These are phyloP conservation scores for Scedosporium dehoogii DNA, from an alignment of 2,329 filamentous ascomycete genomes.

Conservation along the genomic window DNA sequence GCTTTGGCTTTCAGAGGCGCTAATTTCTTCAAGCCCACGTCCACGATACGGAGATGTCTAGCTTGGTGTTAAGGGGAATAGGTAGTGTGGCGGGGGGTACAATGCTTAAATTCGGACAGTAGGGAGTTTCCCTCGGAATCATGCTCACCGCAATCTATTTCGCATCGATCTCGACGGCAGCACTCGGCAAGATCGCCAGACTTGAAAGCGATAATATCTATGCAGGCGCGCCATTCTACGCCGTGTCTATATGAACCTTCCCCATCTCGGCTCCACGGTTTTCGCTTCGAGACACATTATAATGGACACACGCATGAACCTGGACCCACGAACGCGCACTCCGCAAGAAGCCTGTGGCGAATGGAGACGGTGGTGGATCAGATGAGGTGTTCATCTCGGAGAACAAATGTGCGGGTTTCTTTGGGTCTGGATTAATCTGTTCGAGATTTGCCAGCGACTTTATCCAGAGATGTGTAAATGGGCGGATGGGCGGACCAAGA, in stretches of 20 bases:
- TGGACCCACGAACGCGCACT: not conserved
- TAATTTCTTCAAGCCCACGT: not conserved
- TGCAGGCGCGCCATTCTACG: not conserved
- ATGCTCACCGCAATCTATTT: slow-evolving; percentile 1
- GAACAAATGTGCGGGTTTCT: not conserved
- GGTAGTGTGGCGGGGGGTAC: not conserved
- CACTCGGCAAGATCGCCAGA: not conserved
- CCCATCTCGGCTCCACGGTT: not conserved
- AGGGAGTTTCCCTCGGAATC: not conserved
- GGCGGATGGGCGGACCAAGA: not conserved
- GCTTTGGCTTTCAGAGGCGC: not conserved
- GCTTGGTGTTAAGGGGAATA: not conserved
- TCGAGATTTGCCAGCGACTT: slow-evolving; percentile 1
- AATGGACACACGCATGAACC: not conserved
- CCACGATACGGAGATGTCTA: not conserved
- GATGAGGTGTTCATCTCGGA: not conserved
- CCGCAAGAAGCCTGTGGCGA: not conserved
- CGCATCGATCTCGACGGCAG: not conserved
- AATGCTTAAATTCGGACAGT: not conserved
- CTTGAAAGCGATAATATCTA: not conserved
- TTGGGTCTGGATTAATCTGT: not conserved
- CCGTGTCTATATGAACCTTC: not conserved
- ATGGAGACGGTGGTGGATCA: not conserved
- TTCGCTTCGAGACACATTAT: not conserved
- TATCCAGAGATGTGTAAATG: not conserved